Percentiles rank a stretch among this genome's conserved stretches.
Conservation (phyloP, 441 rosid genomes). For the Rhodomyrtus psidioides region DNA sequence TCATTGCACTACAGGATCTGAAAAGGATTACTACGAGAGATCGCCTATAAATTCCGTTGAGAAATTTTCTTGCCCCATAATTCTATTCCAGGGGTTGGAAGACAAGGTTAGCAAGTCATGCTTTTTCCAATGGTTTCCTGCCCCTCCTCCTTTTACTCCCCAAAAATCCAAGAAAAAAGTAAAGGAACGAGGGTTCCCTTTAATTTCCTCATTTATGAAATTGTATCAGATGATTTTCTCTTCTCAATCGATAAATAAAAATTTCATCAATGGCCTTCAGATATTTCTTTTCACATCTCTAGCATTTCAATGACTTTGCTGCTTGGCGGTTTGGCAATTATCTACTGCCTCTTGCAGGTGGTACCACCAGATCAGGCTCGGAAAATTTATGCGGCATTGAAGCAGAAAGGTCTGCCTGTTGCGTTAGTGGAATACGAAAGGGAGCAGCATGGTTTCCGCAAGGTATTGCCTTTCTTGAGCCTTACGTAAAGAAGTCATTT, state of each 20-base stretch:
- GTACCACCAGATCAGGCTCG: background rate
- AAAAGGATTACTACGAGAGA: background rate
- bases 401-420: constrained; percentile 2
- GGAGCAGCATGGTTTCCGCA: constrained; percentile 1
- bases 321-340: background rate
- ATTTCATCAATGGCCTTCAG: background rate
- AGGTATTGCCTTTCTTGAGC: background rate
- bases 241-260: background rate
- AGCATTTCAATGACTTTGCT: background rate
- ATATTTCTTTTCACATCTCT: background rate
- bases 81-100: background rate
- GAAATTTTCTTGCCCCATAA: background rate
- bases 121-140: background rate
- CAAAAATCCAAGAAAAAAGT: background rate
- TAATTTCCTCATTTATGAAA: background rate
- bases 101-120: background rate
- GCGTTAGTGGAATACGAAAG: background rate
- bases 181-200: background rate
- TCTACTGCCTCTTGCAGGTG: background rate
- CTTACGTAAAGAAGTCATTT: background rate
- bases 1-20: background rate
- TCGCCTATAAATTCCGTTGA: background rate
- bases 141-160: background rate
- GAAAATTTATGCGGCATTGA: background rate
- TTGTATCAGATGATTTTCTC: background rate